These are phyloP conservation scores for Suillus paluster DNA, from an alignment of 768 basidiomycete species.

Conservation along the genomic window DNA sequence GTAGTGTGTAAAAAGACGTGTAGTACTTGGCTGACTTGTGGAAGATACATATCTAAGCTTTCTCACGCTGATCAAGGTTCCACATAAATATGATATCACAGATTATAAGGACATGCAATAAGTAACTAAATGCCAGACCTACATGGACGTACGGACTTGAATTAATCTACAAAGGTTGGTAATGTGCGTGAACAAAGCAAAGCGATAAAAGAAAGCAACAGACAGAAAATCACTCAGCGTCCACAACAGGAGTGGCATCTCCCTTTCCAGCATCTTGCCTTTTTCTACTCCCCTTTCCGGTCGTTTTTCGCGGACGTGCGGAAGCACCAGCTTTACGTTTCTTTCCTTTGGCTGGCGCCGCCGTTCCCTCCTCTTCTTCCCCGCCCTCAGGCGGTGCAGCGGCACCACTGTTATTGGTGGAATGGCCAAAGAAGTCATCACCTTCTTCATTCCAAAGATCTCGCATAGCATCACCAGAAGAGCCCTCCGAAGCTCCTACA, in stretches of 20 bases:
- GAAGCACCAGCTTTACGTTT: slow-evolving; percentile 36
- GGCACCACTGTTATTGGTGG: slow-evolving; percentile 31
- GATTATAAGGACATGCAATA: slow-evolving; percentile 34
- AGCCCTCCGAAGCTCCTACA: slow-evolving; percentile 33
- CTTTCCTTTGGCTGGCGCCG: slow-evolving; percentile 33
- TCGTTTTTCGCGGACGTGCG: slow-evolving; percentile 32
- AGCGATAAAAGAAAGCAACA: slow-evolving; percentile 16
- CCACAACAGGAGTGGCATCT: slow-evolving; percentile 30
- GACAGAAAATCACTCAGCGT: slow-evolving; percentile 29
- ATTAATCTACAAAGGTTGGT: slow-evolving; percentile 35
- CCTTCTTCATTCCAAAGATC: slow-evolving; percentile 89
- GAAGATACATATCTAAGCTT: neutral
- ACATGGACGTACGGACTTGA: slow-evolving; percentile 32
- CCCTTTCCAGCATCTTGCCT: slow-evolving; percentile 28
- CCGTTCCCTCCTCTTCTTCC: slow-evolving; percentile 34
- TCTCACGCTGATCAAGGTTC: slow-evolving; percentile 4
- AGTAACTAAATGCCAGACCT: slow-evolving; percentile 16
- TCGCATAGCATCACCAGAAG: slow-evolving; percentile 46
- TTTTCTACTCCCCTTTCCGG: slow-evolving; percentile 37
- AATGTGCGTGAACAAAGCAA: slow-evolving; percentile 17
- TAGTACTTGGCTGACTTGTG: neutral
- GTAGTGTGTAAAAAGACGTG: slow-evolving; percentile 2
- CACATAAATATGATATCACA: slow-evolving; percentile 9
- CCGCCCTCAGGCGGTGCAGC: slow-evolving; percentile 24
- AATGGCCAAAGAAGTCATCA: slow-evolving; percentile 82